Evolutionary conservation across 345 rosid genomes (phyloP).

Genomic region (Ailanthus altissimus): DNA sequence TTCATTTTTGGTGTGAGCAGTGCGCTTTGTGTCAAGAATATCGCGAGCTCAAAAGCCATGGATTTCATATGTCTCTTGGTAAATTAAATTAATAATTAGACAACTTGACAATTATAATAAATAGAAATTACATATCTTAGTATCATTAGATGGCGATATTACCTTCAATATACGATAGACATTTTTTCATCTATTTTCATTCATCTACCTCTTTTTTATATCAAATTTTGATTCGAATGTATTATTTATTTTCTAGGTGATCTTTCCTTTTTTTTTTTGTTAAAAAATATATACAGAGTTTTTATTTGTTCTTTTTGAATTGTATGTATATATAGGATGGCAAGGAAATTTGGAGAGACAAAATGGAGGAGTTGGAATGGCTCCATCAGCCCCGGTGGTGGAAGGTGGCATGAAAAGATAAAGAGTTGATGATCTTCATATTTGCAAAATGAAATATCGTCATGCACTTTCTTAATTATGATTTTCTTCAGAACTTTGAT

Average conservation of each 20-base stretch:
- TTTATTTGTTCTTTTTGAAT: neutral
- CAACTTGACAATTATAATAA: no score
- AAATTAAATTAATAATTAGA: neutral
- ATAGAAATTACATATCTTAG: no score
- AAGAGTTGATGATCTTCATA: neutral
- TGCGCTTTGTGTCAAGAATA: slow-evolving; percentile 46
- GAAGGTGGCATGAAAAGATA: slow-evolving; percentile 34
- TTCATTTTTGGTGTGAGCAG: slow-evolving; percentile 36
- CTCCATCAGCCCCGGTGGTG: slow-evolving; percentile 17
- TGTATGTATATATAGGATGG: no score
- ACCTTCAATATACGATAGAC: no score
- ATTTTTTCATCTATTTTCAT: no score
- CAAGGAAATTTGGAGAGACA: slow-evolving; percentile 35
- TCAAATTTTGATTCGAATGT: no score
- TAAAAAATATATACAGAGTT: no score
- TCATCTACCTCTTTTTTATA: no score
- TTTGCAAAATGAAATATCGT: neutral
- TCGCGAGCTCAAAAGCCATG: slow-evolving; percentile 40
- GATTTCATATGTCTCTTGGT: slow-evolving; percentile 39
- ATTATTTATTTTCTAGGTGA: no score
- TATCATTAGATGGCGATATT: neutral
- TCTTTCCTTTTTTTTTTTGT: neutral
- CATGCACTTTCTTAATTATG: no score
- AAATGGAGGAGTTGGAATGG: slow-evolving; percentile 30
- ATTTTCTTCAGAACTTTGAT: neutral